Evolutionary conservation across 1,284 basidiomycete genomes (phyloP).

Genomic region (Coniferiporia sulphurascens): DNA sequence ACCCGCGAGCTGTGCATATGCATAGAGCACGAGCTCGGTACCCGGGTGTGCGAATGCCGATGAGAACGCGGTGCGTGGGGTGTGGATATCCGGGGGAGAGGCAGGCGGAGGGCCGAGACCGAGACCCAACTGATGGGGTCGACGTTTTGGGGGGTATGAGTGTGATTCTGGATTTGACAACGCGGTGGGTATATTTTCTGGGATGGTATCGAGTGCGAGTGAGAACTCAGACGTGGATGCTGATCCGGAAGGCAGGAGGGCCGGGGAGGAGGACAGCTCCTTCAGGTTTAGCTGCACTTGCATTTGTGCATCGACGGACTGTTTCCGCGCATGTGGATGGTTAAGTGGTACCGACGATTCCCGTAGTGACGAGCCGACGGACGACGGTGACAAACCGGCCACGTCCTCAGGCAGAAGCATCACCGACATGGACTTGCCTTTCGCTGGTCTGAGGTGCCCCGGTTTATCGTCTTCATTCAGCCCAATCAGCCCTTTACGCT

Average conservation of each 20-base stretch:
- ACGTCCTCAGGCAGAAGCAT: conserved; percentile 10
- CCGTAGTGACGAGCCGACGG: conserved; percentile 23
- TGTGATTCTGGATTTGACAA: conserved; percentile 16
- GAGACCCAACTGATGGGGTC: conserved; percentile 38
- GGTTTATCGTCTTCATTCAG: not conserved
- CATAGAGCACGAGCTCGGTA: conserved; percentile 76
- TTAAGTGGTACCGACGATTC: conserved; percentile 44
- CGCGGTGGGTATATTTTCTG: conserved; percentile 44
- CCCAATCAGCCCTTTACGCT: conserved; percentile 18
- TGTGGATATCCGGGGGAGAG: conserved; percentile 21
- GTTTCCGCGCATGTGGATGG: conserved; percentile 76
- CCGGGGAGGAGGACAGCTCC: conserved; percentile 13
- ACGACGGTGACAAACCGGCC: not conserved
- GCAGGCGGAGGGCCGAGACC: conserved; percentile 39
- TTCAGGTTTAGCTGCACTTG: conserved; percentile 23
- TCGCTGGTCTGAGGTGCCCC: conserved; percentile 20
- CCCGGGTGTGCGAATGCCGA: conserved; percentile 40
- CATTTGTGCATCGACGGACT: conserved; percentile 55
- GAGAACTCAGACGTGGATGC: conserved; percentile 58
- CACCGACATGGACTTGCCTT: conserved; percentile 15
- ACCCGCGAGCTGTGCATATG: conserved; percentile 82
- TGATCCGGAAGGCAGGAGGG: conserved; percentile 23
- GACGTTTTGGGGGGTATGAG: conserved; percentile 24
- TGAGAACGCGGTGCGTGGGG: conserved; percentile 33
- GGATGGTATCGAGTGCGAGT: conserved; percentile 63